Base-by-base conservation (phyloP, 129 eudicot species). In the Logfia minima region DNA sequence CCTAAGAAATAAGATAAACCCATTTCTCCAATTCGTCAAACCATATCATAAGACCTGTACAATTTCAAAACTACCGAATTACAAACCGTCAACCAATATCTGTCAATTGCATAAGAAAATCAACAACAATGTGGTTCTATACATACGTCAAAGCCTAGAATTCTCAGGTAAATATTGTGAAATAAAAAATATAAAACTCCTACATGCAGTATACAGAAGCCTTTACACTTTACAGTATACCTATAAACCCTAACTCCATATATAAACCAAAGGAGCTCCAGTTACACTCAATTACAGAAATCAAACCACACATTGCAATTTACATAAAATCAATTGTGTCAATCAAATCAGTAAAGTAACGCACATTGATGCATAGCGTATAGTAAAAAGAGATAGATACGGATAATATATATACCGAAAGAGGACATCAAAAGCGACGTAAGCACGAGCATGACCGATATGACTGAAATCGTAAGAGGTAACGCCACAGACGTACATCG, bases 381-480 rank as follows among this genome's bases (percentile, higher is more conserved):
- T 13, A 48, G 14, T 0, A 14, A 48, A 81, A 23, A 80, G 6
- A 16, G 5, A 55, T 21, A 51, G 45, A 58, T 58, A 58, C 13
- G 2, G 28, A 58, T 21, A 58, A 22, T 14, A 52, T 14, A 53
- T 28, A 66, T 77, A 88, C 93, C 93, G 77, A 70, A 76, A 88
- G 19, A 88, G 90, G 8, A 88, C 71, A 69, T 88, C 93, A 60
- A 88, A 88, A 63, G 92, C 92, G 19, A 88, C 86, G 52, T 88
- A 88, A 41, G 90, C 92, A 52, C 92, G 92, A 64, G 92, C 92
- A 8, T 88, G 90, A 45, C 93, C 93, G 28, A 88, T 84, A 62
- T 88, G 93, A 73, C 90, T 86, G 84, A 76, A 77, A 41, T 89
- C 90, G 31, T 89, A 88, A 13, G 90, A 71, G 14, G 93, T 86